Evolutionary conservation across 805 yeast species (phyloP).

Genomic region (Geotrichum ghanense): DNA sequence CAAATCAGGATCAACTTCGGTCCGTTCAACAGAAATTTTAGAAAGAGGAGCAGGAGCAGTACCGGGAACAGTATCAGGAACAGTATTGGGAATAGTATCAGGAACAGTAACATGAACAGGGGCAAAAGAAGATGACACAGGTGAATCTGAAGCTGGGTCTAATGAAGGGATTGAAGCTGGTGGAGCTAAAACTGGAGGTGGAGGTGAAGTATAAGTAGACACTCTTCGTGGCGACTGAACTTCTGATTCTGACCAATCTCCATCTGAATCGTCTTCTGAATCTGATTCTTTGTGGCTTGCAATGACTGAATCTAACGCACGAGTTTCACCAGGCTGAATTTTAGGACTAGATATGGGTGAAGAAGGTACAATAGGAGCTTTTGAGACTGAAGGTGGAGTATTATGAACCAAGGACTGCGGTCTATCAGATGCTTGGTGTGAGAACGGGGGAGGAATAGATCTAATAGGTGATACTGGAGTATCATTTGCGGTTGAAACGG

Average conservation of each 20-base stretch:
- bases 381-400: background rate
- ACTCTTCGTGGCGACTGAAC: background rate
- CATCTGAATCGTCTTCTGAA: background rate
- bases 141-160: background rate
- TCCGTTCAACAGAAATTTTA: background rate
- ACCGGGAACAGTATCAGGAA: background rate
- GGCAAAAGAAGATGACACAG: too few relatives aligned
- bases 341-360: background rate
- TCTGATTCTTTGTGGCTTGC: background rate
- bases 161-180: background rate
- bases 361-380: background rate
- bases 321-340: background rate
- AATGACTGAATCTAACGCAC: background rate
- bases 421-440: too few relatives aligned
- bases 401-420: background rate
- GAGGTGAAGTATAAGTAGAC: background rate
- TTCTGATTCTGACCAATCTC: background rate
- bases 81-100: background rate
- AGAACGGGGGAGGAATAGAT: conserved; percentile 10
- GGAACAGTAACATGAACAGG: background rate
- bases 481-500: background rate
- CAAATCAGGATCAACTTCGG: background rate
- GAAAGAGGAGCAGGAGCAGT: background rate
- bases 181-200: background rate
- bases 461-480: conserved; percentile 9